Conservation (phyloP, 2,329 filamentous ascomycete genomes). For the Ceratocystis cubensis region DNA sequence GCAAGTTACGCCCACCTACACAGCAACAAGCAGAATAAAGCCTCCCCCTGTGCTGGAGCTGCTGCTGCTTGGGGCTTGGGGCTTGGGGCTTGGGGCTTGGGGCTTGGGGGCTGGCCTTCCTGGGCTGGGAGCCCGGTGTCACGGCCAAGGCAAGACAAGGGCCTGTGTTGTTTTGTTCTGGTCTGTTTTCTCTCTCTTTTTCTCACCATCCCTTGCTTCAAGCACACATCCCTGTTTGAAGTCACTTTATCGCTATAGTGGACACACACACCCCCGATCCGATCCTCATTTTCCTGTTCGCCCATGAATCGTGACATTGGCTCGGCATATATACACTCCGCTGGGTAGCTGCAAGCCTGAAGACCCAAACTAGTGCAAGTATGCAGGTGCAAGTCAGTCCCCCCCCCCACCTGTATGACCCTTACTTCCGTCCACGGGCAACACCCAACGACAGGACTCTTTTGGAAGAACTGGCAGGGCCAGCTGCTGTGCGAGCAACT, state of each 20-base stretch:
- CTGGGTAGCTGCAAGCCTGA: not conserved
- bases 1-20: not conserved
- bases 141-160: constrained; percentile 4
- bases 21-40: not conserved
- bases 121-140: not conserved
- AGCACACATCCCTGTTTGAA: not conserved
- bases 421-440: no score
- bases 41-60: not conserved
- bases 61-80: not conserved
- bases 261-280: not conserved
- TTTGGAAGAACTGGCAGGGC: no score
- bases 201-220: not conserved
- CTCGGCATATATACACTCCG: not conserved
- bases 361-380: not conserved
- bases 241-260: not conserved
- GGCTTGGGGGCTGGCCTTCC: not conserved
- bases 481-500: no score
- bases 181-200: not conserved
- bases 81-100: not conserved
- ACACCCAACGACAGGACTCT: no score
- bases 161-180: not conserved
- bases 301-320: not conserved
- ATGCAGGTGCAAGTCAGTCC: no score
- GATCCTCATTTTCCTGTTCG: not conserved
- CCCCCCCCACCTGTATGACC: no score